phyloP scores from a whole-genome alignment of 2,329 filamentous ascomycete species.

The Pseudogymnoascus sp. region DNA sequence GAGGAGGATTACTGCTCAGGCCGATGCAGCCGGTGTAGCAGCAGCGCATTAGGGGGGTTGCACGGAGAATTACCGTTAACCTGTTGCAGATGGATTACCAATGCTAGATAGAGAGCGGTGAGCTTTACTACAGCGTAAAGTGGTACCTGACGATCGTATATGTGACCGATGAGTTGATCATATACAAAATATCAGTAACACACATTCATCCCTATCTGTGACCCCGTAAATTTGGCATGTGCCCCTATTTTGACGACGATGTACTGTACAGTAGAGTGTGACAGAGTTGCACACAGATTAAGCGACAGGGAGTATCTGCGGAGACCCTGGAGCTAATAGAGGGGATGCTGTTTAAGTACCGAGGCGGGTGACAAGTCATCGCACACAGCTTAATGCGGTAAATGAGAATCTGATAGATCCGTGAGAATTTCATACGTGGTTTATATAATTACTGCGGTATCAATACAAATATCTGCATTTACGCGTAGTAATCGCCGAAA shows the following conservation, averaged over 20 bases:
- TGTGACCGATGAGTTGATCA: background rate
- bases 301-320: slow-evolving; percentile 4
- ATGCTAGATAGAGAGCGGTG: background rate
- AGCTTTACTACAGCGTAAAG: background rate
- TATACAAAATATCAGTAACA: slow-evolving; percentile 7
- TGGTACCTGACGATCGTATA: background rate
- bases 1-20: slow-evolving; percentile 87
- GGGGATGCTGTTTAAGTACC: background rate
- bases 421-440: background rate
- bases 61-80: background rate
- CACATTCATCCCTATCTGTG: background rate
- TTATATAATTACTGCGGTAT: background rate
- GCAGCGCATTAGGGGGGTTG: slow-evolving; percentile 43
- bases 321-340: slow-evolving; percentile 1
- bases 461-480: background rate
- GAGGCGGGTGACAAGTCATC: slow-evolving; percentile 3
- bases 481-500: background rate
- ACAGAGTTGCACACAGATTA: background rate
- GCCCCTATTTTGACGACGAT: background rate
- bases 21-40: slow-evolving; percentile 79
- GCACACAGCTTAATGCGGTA: slow-evolving; percentile 1
- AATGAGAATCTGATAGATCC: background rate
- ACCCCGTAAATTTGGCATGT: slow-evolving; percentile 1
- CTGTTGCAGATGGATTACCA: background rate
- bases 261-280: background rate